Conservation (phyloP, 2,329 filamentous ascomycete species). For the Alternaria postmessia region DNA sequence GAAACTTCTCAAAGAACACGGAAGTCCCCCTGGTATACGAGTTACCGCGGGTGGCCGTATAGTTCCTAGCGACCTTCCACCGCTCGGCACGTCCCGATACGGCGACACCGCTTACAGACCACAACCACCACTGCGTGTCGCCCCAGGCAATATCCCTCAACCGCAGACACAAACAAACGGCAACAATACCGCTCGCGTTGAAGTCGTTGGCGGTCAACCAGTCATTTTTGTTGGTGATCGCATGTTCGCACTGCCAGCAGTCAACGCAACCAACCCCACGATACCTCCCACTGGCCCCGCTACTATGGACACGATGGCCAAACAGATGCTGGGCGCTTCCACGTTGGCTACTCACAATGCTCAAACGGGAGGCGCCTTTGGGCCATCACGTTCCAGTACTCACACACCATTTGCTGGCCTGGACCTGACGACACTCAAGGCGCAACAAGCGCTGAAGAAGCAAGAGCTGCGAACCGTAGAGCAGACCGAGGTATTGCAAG, state of each 20-base stretch:
- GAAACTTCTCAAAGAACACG: constrained; percentile 60
- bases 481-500: constrained; percentile 48
- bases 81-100: constrained; percentile 42
- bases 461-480: constrained; percentile 47
- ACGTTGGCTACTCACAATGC: constrained; percentile 20
- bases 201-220: constrained; percentile 43
- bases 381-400: constrained; percentile 26
- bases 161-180: constrained; percentile 30
- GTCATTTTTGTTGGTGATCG: constrained; percentile 43
- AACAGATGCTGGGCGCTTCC: constrained; percentile 20
- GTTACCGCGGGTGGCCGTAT: constrained; percentile 63
- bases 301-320: constrained; percentile 23
- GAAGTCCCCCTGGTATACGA: constrained; percentile 59
- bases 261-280: constrained; percentile 25
- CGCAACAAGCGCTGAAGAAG: constrained; percentile 42
- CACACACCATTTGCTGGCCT: constrained; percentile 34
- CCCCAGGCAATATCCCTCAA: constrained; percentile 35
- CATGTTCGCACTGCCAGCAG: constrained; percentile 43
- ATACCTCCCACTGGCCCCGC: constrained; percentile 18
- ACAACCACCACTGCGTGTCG: constrained; percentile 30
- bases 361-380: constrained; percentile 19
- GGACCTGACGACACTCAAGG: constrained; percentile 37
- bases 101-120: constrained; percentile 42
- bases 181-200: constrained; percentile 35
- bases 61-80: constrained; percentile 56